Conservation (phyloP, 768 basidiomycete species). For the Auriscalpium orientale region DNA sequence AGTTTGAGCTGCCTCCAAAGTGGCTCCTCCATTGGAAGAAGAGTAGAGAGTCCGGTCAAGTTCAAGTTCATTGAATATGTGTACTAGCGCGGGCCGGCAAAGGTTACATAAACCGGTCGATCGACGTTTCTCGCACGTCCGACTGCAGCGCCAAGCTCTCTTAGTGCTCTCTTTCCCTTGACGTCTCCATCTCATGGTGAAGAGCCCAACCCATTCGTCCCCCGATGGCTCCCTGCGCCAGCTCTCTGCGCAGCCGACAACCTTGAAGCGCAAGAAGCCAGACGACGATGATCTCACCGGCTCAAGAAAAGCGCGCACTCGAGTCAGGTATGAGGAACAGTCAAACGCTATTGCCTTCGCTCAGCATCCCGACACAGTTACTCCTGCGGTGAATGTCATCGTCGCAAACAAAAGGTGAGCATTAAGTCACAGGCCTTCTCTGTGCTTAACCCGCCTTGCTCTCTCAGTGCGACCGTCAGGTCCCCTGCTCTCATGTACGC, state of each 20-base stretch:
- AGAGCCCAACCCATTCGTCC: neutral
- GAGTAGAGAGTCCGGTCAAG: neutral
- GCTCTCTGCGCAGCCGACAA: constrained; percentile 17
- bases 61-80: too few relatives aligned
- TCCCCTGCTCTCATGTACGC: constrained; percentile 77
- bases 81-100: neutral
- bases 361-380: constrained; percentile 39
- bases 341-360: neutral
- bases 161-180: too few relatives aligned
- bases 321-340: constrained; percentile 54
- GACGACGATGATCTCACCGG: constrained; percentile 37
- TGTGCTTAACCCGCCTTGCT: constrained; percentile 8
- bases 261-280: constrained; percentile 56
- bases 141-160: too few relatives aligned
- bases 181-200: too few relatives aligned
- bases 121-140: neutral
- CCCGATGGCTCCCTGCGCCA: constrained; percentile 2
- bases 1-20: constrained; percentile 55
- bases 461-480: constrained; percentile 72
- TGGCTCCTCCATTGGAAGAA: constrained; percentile 20
- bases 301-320: constrained; percentile 59
- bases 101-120: neutral
- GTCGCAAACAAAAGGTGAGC: constrained; percentile 76
- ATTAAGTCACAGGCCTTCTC: constrained; percentile 3
- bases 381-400: constrained; percentile 83